Percentiles rank a stretch among this genome's conserved stretches.
Conservation (phyloP, 805 yeast species). For the Jamesozyma gamospora region DNA sequence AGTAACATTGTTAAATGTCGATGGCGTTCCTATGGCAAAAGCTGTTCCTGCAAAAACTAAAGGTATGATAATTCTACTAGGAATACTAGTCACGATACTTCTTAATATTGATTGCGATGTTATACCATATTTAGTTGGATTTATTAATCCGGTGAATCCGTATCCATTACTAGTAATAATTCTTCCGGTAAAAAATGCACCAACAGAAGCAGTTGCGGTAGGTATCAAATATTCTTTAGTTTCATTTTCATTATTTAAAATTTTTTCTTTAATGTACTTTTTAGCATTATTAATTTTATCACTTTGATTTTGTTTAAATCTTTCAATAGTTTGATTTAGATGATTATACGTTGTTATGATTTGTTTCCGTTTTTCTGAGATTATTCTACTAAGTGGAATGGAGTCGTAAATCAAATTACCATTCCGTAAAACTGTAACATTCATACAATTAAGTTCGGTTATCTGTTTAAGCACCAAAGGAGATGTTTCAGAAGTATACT, state of each 20-base stretch:
- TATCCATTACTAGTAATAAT: conserved; percentile 15
- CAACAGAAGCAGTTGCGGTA: conserved; percentile 17
- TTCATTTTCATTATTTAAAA: conserved; percentile 19
- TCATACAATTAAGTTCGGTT: not conserved
- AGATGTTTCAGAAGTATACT: not conserved
- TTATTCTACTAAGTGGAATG: conserved; percentile 6
- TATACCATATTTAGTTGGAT: not conserved
- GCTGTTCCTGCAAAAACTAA: conserved; percentile 15
- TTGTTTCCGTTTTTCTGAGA: conserved; percentile 2
- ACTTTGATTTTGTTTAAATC: not conserved
- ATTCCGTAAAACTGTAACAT: conserved; percentile 6
- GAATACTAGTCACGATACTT: conserved; percentile 15
- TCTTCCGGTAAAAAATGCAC: conserved; percentile 23
- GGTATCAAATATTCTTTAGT: conserved; percentile 19
- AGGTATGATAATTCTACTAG: conserved; percentile 18
- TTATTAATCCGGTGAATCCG: not conserved
- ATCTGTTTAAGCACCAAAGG: conserved; percentile 3
- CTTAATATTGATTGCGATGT: conserved; percentile 11
- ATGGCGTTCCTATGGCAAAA: conserved; percentile 19
- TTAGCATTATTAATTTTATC: not conserved
- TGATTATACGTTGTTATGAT: conserved; percentile 6
- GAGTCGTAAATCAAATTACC: conserved; percentile 14
- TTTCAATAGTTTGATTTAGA: conserved; percentile 3
- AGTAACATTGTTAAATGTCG: conserved; percentile 16
- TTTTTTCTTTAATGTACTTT: conserved; percentile 10